A percentile compares a stretch with the other conserved stretches of the same genome.
These are phyloP conservation scores for Cyclotella sp. DNA, from an alignment of 108 stramenopile species.

Conservation along the genomic window DNA sequence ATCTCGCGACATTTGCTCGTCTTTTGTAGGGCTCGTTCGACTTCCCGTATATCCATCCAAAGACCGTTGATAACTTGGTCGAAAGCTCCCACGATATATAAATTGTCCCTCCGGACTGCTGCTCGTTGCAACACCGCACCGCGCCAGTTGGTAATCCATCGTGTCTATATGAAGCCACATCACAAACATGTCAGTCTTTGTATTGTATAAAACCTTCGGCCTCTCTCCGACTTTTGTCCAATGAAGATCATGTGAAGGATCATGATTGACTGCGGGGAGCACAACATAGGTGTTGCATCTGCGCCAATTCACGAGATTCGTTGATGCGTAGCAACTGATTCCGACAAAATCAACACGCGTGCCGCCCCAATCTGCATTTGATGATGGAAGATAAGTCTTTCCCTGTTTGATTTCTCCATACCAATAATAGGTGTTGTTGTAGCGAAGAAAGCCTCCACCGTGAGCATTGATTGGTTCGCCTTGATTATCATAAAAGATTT, in stretches of 20 bases:
- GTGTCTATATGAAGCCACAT: conserved; percentile 40
- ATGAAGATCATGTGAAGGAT: conserved; percentile 24
- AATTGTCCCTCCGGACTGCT: conserved; percentile 22
- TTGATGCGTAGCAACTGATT: conserved; percentile 29
- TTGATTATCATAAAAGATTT: conserved; percentile 19
- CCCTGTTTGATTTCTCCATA: conserved; percentile 39
- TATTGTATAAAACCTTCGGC: conserved; percentile 38
- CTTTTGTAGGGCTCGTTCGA: neutral
- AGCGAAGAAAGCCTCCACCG: conserved; percentile 32
- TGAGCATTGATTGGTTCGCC: conserved; percentile 39
- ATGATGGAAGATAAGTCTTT: conserved; percentile 10
- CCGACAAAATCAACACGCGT: conserved; percentile 27
- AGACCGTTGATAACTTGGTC: neutral
- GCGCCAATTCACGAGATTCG: conserved; percentile 24
- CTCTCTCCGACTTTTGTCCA: conserved; percentile 19
- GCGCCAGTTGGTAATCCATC: conserved; percentile 26
- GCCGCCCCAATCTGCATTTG: conserved; percentile 37
- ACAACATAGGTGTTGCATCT: conserved; percentile 19
- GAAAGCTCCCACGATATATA: conserved; percentile 20
- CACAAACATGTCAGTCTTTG: conserved; percentile 23
- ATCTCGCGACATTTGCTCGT: conserved; percentile 34
- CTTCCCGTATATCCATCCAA: no score
- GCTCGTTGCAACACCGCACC: conserved; percentile 26
- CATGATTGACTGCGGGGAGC: conserved; percentile 11
- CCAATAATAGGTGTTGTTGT: conserved; percentile 30